phyloP scores from a whole-genome alignment of 1,284 basidiomycete genomes.

The Caloboletus firmus region DNA sequence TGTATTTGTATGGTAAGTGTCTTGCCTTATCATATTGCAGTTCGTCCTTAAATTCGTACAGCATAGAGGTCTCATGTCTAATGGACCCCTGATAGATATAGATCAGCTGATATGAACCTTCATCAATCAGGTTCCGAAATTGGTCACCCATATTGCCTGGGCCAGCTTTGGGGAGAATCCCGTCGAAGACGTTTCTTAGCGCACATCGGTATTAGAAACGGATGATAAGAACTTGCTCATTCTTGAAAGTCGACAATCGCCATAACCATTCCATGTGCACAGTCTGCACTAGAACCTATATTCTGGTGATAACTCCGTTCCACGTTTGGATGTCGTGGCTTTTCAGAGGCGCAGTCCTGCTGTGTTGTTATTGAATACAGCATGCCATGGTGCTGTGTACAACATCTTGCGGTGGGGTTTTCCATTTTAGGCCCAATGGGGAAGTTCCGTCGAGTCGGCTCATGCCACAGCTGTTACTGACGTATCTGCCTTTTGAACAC shows the following conservation, averaged over 20 bases:
- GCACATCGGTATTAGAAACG: background rate
- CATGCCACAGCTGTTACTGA: background rate
- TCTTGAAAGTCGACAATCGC: constrained; percentile 13
- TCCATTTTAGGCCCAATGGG: constrained; percentile 17
- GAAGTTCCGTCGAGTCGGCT: no score
- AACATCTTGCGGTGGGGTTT: background rate
- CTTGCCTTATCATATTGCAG: background rate
- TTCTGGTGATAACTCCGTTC: constrained; percentile 3
- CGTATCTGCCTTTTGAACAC: background rate
- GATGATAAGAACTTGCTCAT: background rate
- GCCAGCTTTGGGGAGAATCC: background rate
- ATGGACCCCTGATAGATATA: background rate
- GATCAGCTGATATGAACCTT: background rate
- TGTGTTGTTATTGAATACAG: constrained; percentile 21
- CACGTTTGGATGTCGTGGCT: background rate
- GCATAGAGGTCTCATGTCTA: background rate
- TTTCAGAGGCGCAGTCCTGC: constrained; percentile 12
- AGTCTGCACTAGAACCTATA: constrained; percentile 5
- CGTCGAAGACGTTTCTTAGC: background rate
- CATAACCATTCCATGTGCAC: constrained; percentile 3
- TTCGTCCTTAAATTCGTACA: background rate
- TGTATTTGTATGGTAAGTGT: background rate
- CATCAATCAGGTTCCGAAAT: background rate
- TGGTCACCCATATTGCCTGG: background rate
- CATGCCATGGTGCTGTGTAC: constrained; percentile 14